Evolutionary conservation across 1,284 basidiomycete species (phyloP).

Genomic region (Testicularia cyperi): DNA sequence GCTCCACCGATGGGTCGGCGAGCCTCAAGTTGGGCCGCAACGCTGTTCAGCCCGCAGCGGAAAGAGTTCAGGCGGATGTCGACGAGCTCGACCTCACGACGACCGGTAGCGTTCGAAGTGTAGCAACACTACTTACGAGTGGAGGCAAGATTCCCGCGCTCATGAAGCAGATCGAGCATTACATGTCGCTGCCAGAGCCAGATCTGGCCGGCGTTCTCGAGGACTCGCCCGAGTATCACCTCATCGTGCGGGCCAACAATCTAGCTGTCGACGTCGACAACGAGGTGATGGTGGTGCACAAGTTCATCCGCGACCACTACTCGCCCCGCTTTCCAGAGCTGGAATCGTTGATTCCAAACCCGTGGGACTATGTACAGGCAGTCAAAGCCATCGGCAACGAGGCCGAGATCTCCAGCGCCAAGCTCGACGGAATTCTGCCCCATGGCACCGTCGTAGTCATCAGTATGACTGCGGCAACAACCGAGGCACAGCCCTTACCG

Average conservation of each 20-base stretch:
- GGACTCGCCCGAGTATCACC: constrained; percentile 89
- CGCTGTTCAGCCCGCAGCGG: constrained; percentile 86
- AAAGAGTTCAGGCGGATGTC: constrained; percentile 87
- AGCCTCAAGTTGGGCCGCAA: constrained; percentile 70
- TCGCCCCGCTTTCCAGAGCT: constrained; percentile 93
- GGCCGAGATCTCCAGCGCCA: constrained; percentile 73
- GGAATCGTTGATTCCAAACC: constrained; percentile 88
- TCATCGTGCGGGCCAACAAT: constrained; percentile 97
- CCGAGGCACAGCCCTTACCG: constrained; percentile 74
- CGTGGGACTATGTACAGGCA: constrained; percentile 87
- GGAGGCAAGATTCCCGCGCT: constrained; percentile 77
- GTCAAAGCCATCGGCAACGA: constrained; percentile 85
- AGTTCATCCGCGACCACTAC: constrained; percentile 99
- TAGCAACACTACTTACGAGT: constrained; percentile 84
- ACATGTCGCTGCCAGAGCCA: constrained; percentile 73
- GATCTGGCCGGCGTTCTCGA: constrained; percentile 75
- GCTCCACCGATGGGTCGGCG: no score
- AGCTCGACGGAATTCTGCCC: constrained; percentile 77
- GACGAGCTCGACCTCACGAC: constrained; percentile 85
- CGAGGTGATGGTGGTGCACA: constrained; percentile 94
- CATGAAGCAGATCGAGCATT: constrained; percentile 76
- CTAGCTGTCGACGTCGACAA: constrained; percentile 97
- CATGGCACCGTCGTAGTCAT: constrained; percentile 95
- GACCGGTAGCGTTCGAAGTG: constrained; percentile 79
- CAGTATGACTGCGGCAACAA: constrained; percentile 83